Evolutionary conservation across 164 flowering plant species (phyloP).

Genomic region (Umbellularia californica): DNA sequence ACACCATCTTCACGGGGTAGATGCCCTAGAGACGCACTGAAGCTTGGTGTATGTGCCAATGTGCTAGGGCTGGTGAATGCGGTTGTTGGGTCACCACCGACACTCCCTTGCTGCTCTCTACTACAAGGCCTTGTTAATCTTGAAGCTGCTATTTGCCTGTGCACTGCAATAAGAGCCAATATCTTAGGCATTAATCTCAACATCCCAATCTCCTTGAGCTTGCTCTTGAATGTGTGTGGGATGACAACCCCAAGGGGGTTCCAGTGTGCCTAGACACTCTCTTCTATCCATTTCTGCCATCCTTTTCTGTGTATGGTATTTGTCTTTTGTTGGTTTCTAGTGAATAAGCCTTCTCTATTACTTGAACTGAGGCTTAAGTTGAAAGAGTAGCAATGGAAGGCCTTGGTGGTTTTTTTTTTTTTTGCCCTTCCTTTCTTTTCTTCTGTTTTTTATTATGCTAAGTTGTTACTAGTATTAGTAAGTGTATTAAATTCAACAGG

Average conservation of each 20-base stretch:
- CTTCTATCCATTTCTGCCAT: background rate
- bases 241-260: slow-evolving; percentile 49
- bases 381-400: too few species aligned
- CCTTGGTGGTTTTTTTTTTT: too few species aligned
- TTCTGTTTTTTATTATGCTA: too few species aligned
- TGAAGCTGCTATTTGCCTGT: slow-evolving; percentile 70
- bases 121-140: slow-evolving; percentile 55
- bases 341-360: too few species aligned
- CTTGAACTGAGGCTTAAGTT: too few species aligned
- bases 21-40: slow-evolving; percentile 62
- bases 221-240: slow-evolving; percentile 56
- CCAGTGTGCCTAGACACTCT: slow-evolving; percentile 34
- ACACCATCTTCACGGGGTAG: slow-evolving; percentile 31
- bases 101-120: slow-evolving; percentile 55
- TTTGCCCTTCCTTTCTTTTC: too few species aligned
- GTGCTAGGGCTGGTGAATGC: slow-evolving; percentile 35
- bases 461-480: too few species aligned
- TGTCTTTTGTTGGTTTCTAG: too few species aligned
- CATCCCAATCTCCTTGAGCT: slow-evolving; percentile 50
- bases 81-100: slow-evolving; percentile 41
- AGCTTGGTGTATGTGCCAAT: slow-evolving; percentile 62
- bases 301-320: background rate
- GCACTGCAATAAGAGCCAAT: slow-evolving; percentile 63
- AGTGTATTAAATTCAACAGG: too few species aligned
- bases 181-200: slow-evolving; percentile 51